These are phyloP conservation scores for Grifola frondosa DNA, from an alignment of 1,284 basidiomycete species.

Conservation along the genomic window DNA sequence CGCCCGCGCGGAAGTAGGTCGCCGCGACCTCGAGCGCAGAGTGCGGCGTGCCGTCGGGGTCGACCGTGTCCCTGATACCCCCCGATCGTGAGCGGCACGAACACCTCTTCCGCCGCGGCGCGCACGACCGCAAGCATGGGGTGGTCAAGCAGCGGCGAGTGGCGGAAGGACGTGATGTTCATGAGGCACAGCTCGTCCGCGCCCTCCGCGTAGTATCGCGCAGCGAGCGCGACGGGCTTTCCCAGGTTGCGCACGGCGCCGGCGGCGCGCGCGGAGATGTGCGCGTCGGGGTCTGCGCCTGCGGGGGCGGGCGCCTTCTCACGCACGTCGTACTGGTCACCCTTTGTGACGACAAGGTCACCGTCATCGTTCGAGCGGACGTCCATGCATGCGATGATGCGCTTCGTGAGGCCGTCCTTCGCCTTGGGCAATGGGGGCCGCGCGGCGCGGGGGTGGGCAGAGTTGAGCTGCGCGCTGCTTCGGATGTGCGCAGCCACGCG, in stretches of 20 bases:
- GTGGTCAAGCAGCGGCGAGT: slow-evolving; percentile 92
- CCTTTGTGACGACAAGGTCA: slow-evolving; percentile 98
- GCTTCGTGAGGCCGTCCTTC: slow-evolving; percentile 79
- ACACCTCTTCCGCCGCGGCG: slow-evolving; percentile 86
- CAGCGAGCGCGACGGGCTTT: slow-evolving; percentile 92
- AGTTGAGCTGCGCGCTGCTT: slow-evolving; percentile 36
- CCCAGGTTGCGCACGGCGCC: slow-evolving; percentile 96
- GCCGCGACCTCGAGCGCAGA: slow-evolving; percentile 94
- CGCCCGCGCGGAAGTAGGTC: slow-evolving; percentile 95
- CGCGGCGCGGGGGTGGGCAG: slow-evolving; percentile 33
- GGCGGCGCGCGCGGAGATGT: slow-evolving; percentile 41
- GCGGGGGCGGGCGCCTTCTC: slow-evolving; percentile 57
- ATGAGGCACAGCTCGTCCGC: slow-evolving; percentile 98
- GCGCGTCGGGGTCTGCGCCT: slow-evolving; percentile 31
- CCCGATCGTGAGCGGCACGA: slow-evolving; percentile 98
- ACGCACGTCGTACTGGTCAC: slow-evolving; percentile 98
- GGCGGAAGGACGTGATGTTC: slow-evolving; percentile 99
- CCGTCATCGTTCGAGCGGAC: slow-evolving; percentile 96
- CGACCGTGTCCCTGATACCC: slow-evolving; percentile 94
- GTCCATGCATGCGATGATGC: slow-evolving; percentile 97
- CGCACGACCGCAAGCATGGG: slow-evolving; percentile 97
- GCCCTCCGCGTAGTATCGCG: slow-evolving; percentile 84
- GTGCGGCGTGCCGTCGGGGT: slow-evolving; percentile 90
- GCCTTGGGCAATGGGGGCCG: slow-evolving; percentile 42
- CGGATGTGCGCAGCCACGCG: slow-evolving; percentile 76